Evolutionary conservation across 106 monocot species (phyloP).

Genomic region (Platanthera guangdongensis): DNA sequence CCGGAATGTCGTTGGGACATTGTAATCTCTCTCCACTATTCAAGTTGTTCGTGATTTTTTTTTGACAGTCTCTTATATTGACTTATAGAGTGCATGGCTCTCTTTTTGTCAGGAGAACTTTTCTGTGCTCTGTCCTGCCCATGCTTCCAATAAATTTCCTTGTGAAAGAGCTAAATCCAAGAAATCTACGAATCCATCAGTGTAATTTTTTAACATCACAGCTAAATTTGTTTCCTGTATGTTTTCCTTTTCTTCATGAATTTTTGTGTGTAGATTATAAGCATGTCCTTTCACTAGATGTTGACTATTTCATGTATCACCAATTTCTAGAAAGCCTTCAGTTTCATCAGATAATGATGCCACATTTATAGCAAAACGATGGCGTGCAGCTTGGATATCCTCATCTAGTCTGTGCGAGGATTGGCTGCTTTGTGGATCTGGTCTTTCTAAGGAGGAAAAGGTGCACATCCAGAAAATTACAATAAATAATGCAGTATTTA

Average conservation of each 20-base stretch:
- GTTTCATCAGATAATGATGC: slow-evolving; percentile 9
- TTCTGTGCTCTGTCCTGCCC: slow-evolving; percentile 71
- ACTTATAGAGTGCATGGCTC: background rate
- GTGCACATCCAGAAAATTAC: slow-evolving; percentile 15
- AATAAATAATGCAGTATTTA: background rate
- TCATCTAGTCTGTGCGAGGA: slow-evolving; percentile 20
- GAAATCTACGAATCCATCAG: slow-evolving; percentile 7
- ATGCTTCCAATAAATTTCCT: slow-evolving; percentile 54
- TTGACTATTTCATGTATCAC: background rate
- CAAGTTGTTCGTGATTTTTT: background rate
- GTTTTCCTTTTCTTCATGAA: background rate
- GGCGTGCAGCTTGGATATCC: slow-evolving; percentile 24
- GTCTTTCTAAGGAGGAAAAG: slow-evolving; percentile 60
- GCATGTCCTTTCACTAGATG: background rate
- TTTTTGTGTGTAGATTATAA: slow-evolving; percentile 2
- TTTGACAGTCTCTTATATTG: background rate
- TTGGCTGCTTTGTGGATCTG: slow-evolving; percentile 80
- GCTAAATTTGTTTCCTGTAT: background rate
- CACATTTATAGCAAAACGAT: slow-evolving; percentile 5
- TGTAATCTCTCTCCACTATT: slow-evolving; percentile 29
- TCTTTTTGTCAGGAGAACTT: slow-evolving; percentile 53
- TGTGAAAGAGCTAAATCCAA: slow-evolving; percentile 51
- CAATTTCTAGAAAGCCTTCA: slow-evolving; percentile 20
- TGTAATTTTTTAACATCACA: slow-evolving; percentile 10
- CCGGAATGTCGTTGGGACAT: slow-evolving; percentile 63